A percentile compares a stretch with the other conserved stretches of the same genome.
phyloP scores from a whole-genome alignment of 1,139 yeast species.

The Zygoascus meyerae region DNA sequence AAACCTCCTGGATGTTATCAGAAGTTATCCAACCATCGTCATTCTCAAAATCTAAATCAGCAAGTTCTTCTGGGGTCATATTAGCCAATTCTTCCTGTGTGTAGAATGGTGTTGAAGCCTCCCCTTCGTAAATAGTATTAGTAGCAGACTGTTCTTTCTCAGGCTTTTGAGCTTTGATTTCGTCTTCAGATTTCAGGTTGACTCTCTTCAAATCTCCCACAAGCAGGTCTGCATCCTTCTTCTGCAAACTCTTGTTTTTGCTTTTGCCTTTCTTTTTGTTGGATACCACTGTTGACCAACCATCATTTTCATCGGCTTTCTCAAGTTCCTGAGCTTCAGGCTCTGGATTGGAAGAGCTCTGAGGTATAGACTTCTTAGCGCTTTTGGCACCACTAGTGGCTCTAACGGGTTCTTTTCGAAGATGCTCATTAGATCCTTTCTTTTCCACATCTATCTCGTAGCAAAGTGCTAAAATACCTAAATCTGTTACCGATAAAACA shows the following conservation, averaged over 20 bases:
- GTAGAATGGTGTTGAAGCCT: neutral
- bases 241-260: neutral
- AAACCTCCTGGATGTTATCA: constrained; percentile 66
- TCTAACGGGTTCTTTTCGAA: constrained; percentile 51
- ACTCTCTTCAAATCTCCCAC: too few species aligned
- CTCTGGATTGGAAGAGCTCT: neutral
- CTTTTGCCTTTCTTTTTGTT: constrained; percentile 16
- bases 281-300: constrained; percentile 21
- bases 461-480: constrained; percentile 85
- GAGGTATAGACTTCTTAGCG: too few species aligned
- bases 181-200: neutral
- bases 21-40: constrained; percentile 92
- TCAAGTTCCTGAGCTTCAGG: constrained; percentile 3
- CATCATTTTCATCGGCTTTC: constrained; percentile 20
- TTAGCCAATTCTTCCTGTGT: neutral
- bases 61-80: constrained; percentile 37
- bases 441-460: constrained; percentile 76
- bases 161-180: constrained; percentile 22
- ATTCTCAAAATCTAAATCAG: constrained; percentile 59
- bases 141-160: constrained; percentile 13
- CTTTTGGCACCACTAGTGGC: neutral
- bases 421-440: constrained; percentile 60
- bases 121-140: neutral
- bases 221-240: neutral
- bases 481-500: constrained; percentile 84